phyloP scores from a whole-genome alignment of 1,139 yeast genomes.

The Candida albicans region DNA sequence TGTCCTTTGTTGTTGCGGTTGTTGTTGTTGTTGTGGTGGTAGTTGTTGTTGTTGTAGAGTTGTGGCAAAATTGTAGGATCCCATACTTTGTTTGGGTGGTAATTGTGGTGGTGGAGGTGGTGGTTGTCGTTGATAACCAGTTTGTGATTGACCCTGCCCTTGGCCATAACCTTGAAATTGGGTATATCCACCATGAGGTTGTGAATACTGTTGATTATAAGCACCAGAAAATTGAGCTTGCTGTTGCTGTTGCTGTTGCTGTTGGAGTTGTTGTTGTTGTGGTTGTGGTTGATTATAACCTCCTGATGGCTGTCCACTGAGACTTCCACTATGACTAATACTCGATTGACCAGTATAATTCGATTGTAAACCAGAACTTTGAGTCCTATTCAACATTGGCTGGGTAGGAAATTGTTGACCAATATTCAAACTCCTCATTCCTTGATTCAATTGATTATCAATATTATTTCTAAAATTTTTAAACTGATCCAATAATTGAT shows the following conservation, averaged over 20 bases:
- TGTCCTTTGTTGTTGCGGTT: conserved; percentile 5
- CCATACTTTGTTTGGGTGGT: conserved; percentile 21
- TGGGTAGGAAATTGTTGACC: conserved; percentile 4
- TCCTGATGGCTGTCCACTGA: neutral
- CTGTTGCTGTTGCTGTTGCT: neutral
- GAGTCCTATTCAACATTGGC: conserved; percentile 5
- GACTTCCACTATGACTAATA: neutral
- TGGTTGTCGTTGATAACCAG: conserved; percentile 1
- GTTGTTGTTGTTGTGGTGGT: conserved; percentile 12
- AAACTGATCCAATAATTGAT: conserved; percentile 43
- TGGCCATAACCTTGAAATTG: no score
- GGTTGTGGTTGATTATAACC: conserved; percentile 1
- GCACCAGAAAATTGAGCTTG: neutral
- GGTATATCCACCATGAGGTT: neutral
- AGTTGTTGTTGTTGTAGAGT: conserved; percentile 11
- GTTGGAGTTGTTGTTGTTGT: neutral
- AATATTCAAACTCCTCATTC: conserved; percentile 3
- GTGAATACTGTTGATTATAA: conserved; percentile 1
- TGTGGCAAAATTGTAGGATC: conserved; percentile 5
- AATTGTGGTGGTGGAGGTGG: conserved; percentile 20
- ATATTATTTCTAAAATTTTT: conserved; percentile 1
- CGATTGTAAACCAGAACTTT: neutral
- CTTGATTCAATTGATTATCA: conserved; percentile 3
- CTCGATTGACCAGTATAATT: neutral
- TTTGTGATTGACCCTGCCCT: neutral